Evolutionary conservation across 2,329 filamentous ascomycete species (phyloP).

Genomic region (Plectosphaerella cucumerina): DNA sequence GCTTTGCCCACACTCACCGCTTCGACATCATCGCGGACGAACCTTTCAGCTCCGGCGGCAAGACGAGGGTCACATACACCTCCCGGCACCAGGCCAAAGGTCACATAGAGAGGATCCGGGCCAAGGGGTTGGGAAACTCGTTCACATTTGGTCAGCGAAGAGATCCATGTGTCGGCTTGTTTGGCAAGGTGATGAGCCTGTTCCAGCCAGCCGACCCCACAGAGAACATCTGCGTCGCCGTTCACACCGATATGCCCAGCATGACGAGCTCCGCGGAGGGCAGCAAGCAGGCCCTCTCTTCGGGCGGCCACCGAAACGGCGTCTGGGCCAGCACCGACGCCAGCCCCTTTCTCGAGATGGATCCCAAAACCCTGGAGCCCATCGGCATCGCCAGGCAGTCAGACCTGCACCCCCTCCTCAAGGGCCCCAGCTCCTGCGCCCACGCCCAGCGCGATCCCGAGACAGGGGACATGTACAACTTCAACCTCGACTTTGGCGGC

Average conservation of each 20-base stretch:
- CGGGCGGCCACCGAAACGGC: slow-evolving; percentile 26
- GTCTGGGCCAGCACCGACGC: slow-evolving; percentile 57
- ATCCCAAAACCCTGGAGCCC: slow-evolving; percentile 70
- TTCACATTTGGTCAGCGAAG: slow-evolving; percentile 67
- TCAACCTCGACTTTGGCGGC: slow-evolving; percentile 63
- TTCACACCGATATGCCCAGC: slow-evolving; percentile 62
- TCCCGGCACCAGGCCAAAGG: slow-evolving; percentile 66
- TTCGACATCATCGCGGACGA: slow-evolving; percentile 58
- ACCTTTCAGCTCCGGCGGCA: slow-evolving; percentile 13
- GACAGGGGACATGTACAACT: slow-evolving; percentile 77
- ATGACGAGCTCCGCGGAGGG: slow-evolving; percentile 13
- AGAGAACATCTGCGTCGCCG: slow-evolving; percentile 62
- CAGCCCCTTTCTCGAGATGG: slow-evolving; percentile 53
- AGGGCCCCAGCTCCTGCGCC: slow-evolving; percentile 62
- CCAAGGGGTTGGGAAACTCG: slow-evolving; percentile 14
- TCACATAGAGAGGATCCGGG: slow-evolving; percentile 43
- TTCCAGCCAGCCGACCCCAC: slow-evolving; percentile 36
- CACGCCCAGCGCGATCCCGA: slow-evolving; percentile 68
- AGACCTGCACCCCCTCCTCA: slow-evolving; percentile 62
- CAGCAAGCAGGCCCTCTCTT: neutral
- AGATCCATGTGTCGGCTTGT: slow-evolving; percentile 71
- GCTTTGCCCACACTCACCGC: slow-evolving; percentile 65
- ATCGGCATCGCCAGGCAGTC: slow-evolving; percentile 58
- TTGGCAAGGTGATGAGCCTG: slow-evolving; percentile 64
- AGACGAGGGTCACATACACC: slow-evolving; percentile 59